phyloP scores from a whole-genome alignment of 164 flowering plant species.

The Akebia trifoliata region DNA sequence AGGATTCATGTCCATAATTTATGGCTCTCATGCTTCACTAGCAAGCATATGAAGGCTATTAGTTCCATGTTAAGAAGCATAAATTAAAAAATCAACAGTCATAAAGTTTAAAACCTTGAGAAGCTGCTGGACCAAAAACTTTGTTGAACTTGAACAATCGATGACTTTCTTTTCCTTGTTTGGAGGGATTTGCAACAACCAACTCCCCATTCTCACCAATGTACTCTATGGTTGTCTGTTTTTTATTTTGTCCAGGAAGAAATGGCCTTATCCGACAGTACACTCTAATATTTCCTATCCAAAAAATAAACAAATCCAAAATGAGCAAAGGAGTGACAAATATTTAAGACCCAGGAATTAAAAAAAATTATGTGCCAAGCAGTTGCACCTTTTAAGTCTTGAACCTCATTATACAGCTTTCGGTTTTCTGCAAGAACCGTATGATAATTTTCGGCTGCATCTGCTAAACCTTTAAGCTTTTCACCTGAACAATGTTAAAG shows the following conservation, averaged over 20 bases:
- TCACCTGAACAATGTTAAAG: slow-evolving; percentile 35
- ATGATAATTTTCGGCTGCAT: slow-evolving; percentile 83
- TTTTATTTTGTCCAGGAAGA: slow-evolving; percentile 67
- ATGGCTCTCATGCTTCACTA: too few relatives aligned
- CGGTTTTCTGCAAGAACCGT: slow-evolving; percentile 79
- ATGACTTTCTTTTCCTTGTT: slow-evolving; percentile 75
- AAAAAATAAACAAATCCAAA: slow-evolving; percentile 10
- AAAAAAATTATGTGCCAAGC: not conserved
- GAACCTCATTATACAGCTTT: slow-evolving; percentile 88
- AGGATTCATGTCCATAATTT: too few relatives aligned
- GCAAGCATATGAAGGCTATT: not conserved
- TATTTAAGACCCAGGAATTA: not conserved
- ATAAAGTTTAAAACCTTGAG: slow-evolving; percentile 65
- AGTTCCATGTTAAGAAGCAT: not conserved
- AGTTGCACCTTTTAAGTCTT: slow-evolving; percentile 84
- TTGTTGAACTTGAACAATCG: slow-evolving; percentile 83
- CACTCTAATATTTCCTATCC: slow-evolving; percentile 84
- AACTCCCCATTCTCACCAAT: slow-evolving; percentile 91
- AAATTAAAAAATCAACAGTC: not conserved
- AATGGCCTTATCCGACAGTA: slow-evolving; percentile 94
- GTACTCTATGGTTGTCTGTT: slow-evolving; percentile 68
- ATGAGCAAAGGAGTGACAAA: slow-evolving; percentile 5
- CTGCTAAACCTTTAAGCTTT: slow-evolving; percentile 61
- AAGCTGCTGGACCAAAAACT: slow-evolving; percentile 67
- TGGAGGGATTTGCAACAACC: slow-evolving; percentile 68